Conservation (phyloP, 1,284 basidiomycete species). For the Heterobasidion parviporum region DNA sequence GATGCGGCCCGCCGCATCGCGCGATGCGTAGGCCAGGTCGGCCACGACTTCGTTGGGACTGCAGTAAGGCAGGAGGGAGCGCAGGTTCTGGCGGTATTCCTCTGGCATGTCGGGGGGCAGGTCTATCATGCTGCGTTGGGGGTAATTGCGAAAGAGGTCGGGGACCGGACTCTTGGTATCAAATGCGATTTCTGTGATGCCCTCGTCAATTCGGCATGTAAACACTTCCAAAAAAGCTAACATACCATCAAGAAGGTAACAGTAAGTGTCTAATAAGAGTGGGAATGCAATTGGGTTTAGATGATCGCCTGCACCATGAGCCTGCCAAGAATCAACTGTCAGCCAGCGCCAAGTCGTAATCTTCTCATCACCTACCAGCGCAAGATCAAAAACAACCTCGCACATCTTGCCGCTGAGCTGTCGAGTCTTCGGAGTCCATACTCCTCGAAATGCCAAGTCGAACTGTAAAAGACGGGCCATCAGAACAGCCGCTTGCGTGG, state of each 20-base stretch:
- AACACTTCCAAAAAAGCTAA: neutral
- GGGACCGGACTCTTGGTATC: constrained; percentile 39
- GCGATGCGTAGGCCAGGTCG: constrained; percentile 49
- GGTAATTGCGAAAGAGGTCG: constrained; percentile 61
- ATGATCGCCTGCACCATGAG: constrained; percentile 40
- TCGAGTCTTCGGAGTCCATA: constrained; percentile 48
- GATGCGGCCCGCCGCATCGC: constrained; percentile 41
- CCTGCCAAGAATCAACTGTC: constrained; percentile 21
- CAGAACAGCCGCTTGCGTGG: constrained; percentile 33
- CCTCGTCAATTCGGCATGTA: neutral
- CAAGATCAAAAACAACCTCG: constrained; percentile 40
- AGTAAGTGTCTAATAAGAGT: constrained; percentile 63
- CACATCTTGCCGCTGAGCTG: constrained; percentile 37
- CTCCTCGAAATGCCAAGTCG: constrained; percentile 52
- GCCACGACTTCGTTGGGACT: constrained; percentile 42
- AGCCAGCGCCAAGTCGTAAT: neutral
- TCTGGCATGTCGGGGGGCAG: constrained; percentile 49
- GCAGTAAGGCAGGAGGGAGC: constrained; percentile 45
- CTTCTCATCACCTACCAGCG: constrained; percentile 37
- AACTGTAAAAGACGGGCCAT: constrained; percentile 65
- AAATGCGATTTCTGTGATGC: constrained; percentile 45
- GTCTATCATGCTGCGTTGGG: constrained; percentile 37
- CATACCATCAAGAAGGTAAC: constrained; percentile 66
- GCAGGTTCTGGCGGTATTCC: constrained; percentile 47
- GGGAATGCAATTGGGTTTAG: constrained; percentile 52